Conservation (phyloP, 208 protist species). For the Tritrichomonas musculus region DNA sequence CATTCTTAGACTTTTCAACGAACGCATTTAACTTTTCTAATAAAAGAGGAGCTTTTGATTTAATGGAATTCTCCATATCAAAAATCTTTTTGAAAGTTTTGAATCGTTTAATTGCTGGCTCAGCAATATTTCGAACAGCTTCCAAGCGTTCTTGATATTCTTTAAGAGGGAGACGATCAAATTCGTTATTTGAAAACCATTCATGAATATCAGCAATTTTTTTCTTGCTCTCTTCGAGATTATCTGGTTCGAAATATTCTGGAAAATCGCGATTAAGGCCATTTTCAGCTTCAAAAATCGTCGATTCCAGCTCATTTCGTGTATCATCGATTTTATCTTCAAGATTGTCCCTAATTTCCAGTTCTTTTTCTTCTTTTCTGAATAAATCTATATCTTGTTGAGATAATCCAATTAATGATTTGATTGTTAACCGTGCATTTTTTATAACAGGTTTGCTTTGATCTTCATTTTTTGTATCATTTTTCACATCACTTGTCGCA, state of each 20-base stretch:
- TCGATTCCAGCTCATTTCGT: background rate
- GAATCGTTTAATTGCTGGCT: background rate
- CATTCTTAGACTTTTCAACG: too few species aligned
- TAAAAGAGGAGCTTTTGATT: too few species aligned
- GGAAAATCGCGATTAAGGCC: background rate
- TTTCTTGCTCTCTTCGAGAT: background rate
- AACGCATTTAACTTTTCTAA: too few species aligned
- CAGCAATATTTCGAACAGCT: background rate
- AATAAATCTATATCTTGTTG: background rate
- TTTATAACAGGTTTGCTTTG: background rate
- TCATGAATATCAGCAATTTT: background rate
- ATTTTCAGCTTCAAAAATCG: background rate
- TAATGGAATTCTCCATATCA: background rate
- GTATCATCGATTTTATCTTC: background rate
- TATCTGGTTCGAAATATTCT: background rate
- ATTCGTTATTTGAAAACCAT: conserved; percentile 12
- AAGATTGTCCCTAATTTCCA: background rate
- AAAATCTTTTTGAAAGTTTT: background rate
- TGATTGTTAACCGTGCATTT: background rate
- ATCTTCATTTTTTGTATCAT: background rate
- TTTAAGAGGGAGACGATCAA: background rate
- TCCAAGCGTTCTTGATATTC: background rate
- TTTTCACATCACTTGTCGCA: background rate
- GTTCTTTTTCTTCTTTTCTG: background rate
- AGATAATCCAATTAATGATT: background rate